Evolutionary conservation across 2,329 filamentous ascomycete species (phyloP).

Genomic region (Nemania bipapillata): DNA sequence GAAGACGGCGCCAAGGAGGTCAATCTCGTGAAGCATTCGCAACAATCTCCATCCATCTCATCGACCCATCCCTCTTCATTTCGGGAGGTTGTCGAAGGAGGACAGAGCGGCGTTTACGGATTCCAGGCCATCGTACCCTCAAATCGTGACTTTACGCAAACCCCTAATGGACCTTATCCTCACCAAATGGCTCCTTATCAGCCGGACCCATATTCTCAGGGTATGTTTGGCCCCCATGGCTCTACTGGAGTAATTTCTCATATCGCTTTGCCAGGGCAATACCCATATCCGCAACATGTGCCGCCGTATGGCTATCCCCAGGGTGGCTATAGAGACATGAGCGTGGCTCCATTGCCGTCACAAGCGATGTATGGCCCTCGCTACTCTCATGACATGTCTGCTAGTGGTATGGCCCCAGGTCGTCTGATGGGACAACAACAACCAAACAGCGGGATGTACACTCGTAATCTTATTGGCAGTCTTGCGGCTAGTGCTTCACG

Average conservation of each 20-base stretch:
- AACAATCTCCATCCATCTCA: conserved; percentile 79
- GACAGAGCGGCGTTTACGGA: conserved; percentile 44
- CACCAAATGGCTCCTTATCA: conserved; percentile 47
- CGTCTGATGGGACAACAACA: conserved; percentile 54
- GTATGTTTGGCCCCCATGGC: conserved; percentile 30
- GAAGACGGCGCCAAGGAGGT: conserved; percentile 73
- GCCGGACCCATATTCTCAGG: conserved; percentile 47
- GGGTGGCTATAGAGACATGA: conserved; percentile 47
- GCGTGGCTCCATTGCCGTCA: conserved; percentile 45
- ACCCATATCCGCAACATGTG: conserved; percentile 47
- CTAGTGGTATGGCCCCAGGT: conserved; percentile 51
- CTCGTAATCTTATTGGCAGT: conserved; percentile 92
- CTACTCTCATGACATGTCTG: conserved; percentile 54
- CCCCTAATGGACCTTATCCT: conserved; percentile 43
- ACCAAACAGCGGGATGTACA: conserved; percentile 84
- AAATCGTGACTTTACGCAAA: conserved; percentile 46
- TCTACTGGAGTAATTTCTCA: conserved; percentile 19
- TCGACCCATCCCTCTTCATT: conserved; percentile 83
- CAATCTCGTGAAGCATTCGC: conserved; percentile 72
- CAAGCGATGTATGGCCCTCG: conserved; percentile 50
- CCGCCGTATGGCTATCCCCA: conserved; percentile 48
- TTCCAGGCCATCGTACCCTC: conserved; percentile 50
- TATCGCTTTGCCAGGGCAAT: conserved; percentile 39
- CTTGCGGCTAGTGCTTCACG: conserved; percentile 88
- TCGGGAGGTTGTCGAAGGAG: conserved; percentile 50